phyloP scores from a whole-genome alignment of 768 basidiomycete species.

The Suillus cothurnatus region DNA sequence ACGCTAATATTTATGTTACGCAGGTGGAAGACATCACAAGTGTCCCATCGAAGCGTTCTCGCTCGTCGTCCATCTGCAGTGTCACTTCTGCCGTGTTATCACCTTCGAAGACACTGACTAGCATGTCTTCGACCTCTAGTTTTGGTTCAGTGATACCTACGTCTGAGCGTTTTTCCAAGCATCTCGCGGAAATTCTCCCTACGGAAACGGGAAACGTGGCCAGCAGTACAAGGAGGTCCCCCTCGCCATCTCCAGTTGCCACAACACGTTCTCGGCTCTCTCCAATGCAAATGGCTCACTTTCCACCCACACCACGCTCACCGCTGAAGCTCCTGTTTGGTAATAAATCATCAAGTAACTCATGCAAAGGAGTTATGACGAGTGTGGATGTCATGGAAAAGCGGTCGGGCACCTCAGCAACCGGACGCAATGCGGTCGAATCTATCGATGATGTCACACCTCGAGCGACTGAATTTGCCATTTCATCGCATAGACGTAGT shows the following conservation, averaged over 20 bases:
- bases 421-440: conserved; percentile 10
- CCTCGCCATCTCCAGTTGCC: conserved; percentile 13
- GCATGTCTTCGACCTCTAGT: conserved; percentile 29
- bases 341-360: conserved; percentile 8
- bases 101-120: conserved; percentile 16
- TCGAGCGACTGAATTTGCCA: conserved; percentile 20
- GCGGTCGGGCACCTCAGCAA: conserved; percentile 11
- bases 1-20: not conserved
- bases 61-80: not conserved
- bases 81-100: conserved; percentile 5
- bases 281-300: conserved; percentile 6
- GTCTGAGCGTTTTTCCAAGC: conserved; percentile 26
- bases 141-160: conserved; percentile 31
- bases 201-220: conserved; percentile 10
- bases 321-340: conserved; percentile 13
- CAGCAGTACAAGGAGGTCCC: conserved; percentile 1
- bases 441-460: conserved; percentile 28
- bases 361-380: not conserved
- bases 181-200: conserved; percentile 12
- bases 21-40: not conserved
- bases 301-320: conserved; percentile 8
- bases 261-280: conserved; percentile 2
- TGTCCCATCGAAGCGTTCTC: not conserved
- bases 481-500: not conserved
- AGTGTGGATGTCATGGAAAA: conserved; percentile 9